Conservation (phyloP, 441 rosid genomes). For the Gossypium laxum region DNA sequence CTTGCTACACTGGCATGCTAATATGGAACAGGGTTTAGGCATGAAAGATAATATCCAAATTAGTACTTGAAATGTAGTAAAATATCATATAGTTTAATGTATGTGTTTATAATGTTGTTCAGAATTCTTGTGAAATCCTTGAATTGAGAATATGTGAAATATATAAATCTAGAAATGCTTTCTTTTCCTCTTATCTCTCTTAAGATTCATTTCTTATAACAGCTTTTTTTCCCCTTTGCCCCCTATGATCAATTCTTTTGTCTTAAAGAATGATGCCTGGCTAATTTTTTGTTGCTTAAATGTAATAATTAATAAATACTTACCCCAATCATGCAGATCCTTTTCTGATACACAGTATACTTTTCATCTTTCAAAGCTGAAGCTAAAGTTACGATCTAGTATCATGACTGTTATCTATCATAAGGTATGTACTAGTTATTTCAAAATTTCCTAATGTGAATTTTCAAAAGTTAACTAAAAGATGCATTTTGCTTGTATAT, state of each 20-base stretch:
- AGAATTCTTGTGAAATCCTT: neutral
- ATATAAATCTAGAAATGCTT: neutral
- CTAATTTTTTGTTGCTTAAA: neutral
- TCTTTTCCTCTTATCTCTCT: neutral
- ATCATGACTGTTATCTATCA: conserved; percentile 71
- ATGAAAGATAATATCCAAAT: neutral
- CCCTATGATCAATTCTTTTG: neutral
- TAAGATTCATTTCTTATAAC: neutral
- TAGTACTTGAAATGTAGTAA: neutral
- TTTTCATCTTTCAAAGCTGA: conserved; percentile 63
- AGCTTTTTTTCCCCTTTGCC: neutral
- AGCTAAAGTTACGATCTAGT: conserved; percentile 74
- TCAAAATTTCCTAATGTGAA: conserved; percentile 1
- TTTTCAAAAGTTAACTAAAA: neutral
- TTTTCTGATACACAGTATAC: conserved; percentile 81
- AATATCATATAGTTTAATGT: neutral
- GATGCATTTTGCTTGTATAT: neutral
- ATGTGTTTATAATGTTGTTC: neutral
- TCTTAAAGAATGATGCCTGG: conserved; percentile 4
- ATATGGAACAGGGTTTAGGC: neutral
- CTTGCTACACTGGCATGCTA: neutral
- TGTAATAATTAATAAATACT: conserved; percentile 13
- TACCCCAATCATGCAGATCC: conserved; percentile 51
- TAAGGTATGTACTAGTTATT: conserved; percentile 42
- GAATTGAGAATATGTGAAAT: neutral